Evolutionary conservation across 2,329 filamentous ascomycete species (phyloP), one percentile per base, ranked within the genome.

Genomic region (Claviceps maximensis): DNA sequence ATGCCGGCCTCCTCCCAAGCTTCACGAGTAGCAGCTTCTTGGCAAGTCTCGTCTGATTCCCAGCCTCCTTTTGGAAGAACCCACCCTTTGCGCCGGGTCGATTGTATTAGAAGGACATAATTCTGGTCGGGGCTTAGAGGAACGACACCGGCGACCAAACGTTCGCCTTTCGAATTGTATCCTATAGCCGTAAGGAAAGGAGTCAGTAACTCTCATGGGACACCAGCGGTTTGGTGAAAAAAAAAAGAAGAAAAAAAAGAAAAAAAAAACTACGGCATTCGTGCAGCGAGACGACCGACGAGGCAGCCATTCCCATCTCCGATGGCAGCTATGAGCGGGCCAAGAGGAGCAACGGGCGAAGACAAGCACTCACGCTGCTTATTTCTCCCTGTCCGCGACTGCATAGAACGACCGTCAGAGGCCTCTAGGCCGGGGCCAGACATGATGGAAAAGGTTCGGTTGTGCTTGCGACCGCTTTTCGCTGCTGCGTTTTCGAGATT

Each of bases 1-100:
- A 97, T 94, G 63, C 93, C 93, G 44, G 90, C 93, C 73, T 97
- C 93, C 73, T 97, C 93, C 93, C 93, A 97, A 56, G 93, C 93
- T 70, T 98, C 93, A 60, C 93, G 75, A 75, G 85, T 71, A 53
- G 93, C 93, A 54, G 93, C 87, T 67, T 91, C 80, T 57, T 86
- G 82, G 58, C 87, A 93, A 57, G 84, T 80, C 72, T 98, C 93
- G 69, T 98, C 93, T 36, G 83, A 85, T 70, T 98, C 93, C 90
- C 93, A 98, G 56, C 93, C 93, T 65, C 93, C 93, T 69, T 98
- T 98, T 56, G 93, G 93, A 55, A 98, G 77, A 45, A 98, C 93
- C 93, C 93, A 98, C 62, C 87, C 88, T 68, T 88, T 88, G 62
- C 89, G 84, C 58, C 88, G 82, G 51, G 87, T 91, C 52, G 89